Conservation (phyloP, 2,329 filamentous ascomycete species). For the Microcera coccophila region DNA sequence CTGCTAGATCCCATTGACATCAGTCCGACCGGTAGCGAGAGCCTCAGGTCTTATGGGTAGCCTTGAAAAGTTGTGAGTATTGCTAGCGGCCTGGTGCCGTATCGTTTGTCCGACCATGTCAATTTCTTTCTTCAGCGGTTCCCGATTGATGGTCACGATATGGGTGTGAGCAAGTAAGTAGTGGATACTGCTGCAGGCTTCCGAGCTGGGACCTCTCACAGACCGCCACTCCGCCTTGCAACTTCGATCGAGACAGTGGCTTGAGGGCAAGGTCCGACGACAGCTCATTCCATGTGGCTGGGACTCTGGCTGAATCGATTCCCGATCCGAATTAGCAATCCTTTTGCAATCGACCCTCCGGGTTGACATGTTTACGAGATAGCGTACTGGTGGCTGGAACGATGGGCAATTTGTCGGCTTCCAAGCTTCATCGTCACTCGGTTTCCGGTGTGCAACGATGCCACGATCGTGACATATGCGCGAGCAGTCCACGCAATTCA, state of each 20-base stretch:
- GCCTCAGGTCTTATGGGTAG: no score
- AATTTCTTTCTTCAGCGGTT: no score
- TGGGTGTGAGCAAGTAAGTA: no score
- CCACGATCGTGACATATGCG: background rate
- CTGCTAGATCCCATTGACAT: conserved; percentile 1
- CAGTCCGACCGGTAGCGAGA: no score
- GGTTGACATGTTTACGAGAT: background rate
- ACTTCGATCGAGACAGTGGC: background rate
- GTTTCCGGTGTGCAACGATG: background rate
- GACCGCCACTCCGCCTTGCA: conserved; percentile 3
- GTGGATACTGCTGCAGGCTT: no score
- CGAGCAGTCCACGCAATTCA: background rate
- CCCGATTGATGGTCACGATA: no score
- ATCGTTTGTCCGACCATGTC: no score
- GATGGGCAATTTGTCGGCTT: no score
- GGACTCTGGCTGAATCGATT: background rate
- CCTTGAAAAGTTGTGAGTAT: no score
- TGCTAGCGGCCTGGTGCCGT: no score
- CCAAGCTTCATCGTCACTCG: background rate
- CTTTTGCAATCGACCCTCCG: conserved; percentile 4
- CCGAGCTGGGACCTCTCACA: no score
- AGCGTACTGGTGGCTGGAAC: conserved; percentile 3
- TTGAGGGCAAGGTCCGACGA: background rate
- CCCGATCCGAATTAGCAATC: conserved; percentile 1
- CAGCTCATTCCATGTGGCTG: conserved; percentile 10